Evolutionary conservation across 805 yeast genomes (phyloP).

Genomic region (Nakazawaea siamensis): DNA sequence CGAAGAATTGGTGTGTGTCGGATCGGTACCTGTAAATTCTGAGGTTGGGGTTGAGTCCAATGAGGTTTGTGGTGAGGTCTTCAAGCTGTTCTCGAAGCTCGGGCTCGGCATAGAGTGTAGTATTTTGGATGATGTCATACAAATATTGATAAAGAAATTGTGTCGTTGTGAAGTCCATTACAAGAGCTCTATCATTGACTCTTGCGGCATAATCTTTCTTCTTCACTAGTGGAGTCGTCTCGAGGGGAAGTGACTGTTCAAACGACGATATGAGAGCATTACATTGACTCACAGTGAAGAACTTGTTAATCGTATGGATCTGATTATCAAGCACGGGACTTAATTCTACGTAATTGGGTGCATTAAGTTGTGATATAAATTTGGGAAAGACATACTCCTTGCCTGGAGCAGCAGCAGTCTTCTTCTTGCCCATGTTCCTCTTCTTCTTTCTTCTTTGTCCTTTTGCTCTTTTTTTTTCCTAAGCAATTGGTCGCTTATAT

Average conservation of each 20-base stretch:
- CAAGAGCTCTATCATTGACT: slow-evolving; percentile 41
- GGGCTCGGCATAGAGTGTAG: slow-evolving; percentile 10
- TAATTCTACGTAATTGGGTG: no score
- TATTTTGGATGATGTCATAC: slow-evolving; percentile 17
- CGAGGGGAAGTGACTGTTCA: slow-evolving; percentile 19
- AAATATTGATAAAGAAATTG: slow-evolving; percentile 36
- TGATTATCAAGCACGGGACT: no score
- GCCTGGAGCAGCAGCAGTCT: no score
- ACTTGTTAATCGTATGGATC: slow-evolving; percentile 31
- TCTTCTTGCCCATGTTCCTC: no score
- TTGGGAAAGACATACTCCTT: no score
- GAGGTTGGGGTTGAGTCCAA: slow-evolving; percentile 47
- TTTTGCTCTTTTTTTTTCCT: no score
- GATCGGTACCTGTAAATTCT: slow-evolving; percentile 42
- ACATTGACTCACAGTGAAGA: slow-evolving; percentile 29
- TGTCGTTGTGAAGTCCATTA: slow-evolving; percentile 30
- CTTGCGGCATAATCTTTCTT: slow-evolving; percentile 49
- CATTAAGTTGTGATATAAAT: no score
- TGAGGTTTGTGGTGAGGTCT: slow-evolving; percentile 18
- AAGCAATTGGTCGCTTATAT: slow-evolving; percentile 25
- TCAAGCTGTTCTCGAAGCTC: not conserved
- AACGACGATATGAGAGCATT: slow-evolving; percentile 29
- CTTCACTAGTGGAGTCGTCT: slow-evolving; percentile 40
- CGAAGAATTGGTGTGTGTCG: slow-evolving; percentile 47
- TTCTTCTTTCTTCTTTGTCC: no score